Evolutionary conservation across 2,329 filamentous ascomycete genomes (phyloP), one percentile per base, ranked within the genome.

Genomic region (Diaporthe sp.): DNA sequence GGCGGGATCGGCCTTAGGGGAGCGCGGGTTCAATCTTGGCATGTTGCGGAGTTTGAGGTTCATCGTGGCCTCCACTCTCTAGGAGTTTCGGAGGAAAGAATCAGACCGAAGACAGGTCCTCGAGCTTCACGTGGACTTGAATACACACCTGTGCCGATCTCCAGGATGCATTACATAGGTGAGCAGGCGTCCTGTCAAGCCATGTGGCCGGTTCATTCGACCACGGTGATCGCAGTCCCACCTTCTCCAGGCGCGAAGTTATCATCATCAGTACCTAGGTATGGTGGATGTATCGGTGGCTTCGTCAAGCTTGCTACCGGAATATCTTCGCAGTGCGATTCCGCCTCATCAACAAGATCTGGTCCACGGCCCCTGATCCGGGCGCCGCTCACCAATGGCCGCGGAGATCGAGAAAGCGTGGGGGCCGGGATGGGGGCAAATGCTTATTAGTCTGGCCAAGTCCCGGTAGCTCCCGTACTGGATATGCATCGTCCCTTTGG

Each of bases 391-490:
- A 39, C 63, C 44, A 68, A 51, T 68, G 12, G 25, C 28, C 5
- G 61, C 42, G 3, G 10, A 39, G 28, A 51, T 51, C 44, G 22
- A 37, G 22, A 9, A 25, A 7, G 22, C 63, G 63, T 53, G 31
- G 31, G 63, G 61, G 44, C 31, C 28, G 12, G 51, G 44, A 51
- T 67, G 63, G 63, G 42, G 63, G 20, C 17, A 37, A n/a, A 68
- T 20, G 44, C 63, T 68, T 68, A 22, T 28, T 28, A 44, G 42
- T 20, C 3, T 51, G 17, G 44, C 63, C 44, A 51, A 68, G 63
- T n/a, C 63, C 44, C 63, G 63, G 44, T 68, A 68, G 63, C 44
- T 68, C 63, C 44, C 63, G 44, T 37, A 6, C 20, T 25, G 12
- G 44, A 53, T 20, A 39, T 37, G 44, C 61, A 67, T 13, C 2